A percentile compares a stretch with the other conserved stretches of the same genome.
These are phyloP conservation scores for Eucalyptus decipiens DNA, from an alignment of 345 rosid species.

Conservation along the genomic window DNA sequence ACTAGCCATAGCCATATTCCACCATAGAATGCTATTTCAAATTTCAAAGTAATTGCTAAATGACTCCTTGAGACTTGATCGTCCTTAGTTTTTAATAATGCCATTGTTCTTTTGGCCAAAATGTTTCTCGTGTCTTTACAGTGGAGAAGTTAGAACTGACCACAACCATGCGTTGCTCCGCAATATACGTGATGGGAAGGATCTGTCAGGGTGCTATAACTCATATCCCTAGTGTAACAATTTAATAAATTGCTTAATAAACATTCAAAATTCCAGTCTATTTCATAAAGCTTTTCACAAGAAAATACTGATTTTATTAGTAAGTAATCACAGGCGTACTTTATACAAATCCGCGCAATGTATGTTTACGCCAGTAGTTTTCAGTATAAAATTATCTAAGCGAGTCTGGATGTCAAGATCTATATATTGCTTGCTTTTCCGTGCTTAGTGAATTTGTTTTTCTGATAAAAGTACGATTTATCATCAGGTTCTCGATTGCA, in stretches of 20 bases:
- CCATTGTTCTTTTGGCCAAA: background rate
- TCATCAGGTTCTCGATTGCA: conserved; percentile 20
- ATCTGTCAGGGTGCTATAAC: background rate
- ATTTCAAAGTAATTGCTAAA: background rate
- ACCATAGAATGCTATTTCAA: background rate
- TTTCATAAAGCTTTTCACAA: background rate
- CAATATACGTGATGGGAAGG: background rate
- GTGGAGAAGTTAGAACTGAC: background rate
- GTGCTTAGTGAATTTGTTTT: background rate
- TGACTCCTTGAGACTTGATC: background rate
- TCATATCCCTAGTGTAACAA: background rate
- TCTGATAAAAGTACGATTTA: background rate
- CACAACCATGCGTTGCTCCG: background rate
- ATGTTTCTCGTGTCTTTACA: background rate
- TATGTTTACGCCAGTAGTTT: background rate
- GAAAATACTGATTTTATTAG: background rate
- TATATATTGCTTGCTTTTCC: background rate
- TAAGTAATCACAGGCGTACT: background rate
- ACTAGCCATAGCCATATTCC: background rate
- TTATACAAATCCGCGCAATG: background rate
- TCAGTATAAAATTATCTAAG: background rate
- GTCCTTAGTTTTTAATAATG: background rate
- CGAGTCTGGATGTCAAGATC: background rate
- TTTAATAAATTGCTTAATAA: background rate
- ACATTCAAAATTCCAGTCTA: background rate